These are phyloP conservation scores for Rhizoclosmatium globosum DNA, from an alignment of 192 early-diverging fungal genomes.

Conservation along the genomic window DNA sequence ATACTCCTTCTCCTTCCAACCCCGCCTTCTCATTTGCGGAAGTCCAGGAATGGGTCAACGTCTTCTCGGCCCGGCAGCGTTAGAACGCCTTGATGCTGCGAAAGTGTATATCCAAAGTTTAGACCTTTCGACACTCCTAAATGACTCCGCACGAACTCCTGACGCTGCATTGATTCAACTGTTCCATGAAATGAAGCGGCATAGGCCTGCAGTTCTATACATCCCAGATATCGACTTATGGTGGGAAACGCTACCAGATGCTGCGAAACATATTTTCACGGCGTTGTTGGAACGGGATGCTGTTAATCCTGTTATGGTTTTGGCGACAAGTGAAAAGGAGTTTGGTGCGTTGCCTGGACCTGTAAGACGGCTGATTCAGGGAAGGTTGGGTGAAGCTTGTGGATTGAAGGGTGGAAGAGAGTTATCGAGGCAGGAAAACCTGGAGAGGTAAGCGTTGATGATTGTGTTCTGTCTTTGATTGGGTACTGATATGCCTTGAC, in stretches of 20 bases:
- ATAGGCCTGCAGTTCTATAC: constrained; percentile 65
- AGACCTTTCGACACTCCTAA: constrained; percentile 57
- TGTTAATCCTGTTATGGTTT: constrained; percentile 61
- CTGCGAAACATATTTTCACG: constrained; percentile 53
- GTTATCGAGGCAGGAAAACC: constrained; percentile 19
- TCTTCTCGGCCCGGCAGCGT: constrained; percentile 59
- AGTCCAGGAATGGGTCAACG: constrained; percentile 67
- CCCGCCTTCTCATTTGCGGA: constrained; percentile 70
- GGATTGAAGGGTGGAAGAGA: constrained; percentile 39
- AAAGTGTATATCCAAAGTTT: constrained; percentile 64
- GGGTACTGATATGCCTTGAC: not conserved
- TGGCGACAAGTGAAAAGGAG: constrained; percentile 61
- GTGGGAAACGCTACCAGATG: constrained; percentile 57
- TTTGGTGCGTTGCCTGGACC: constrained; percentile 46
- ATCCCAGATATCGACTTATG: constrained; percentile 63
- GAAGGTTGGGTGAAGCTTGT: not conserved
- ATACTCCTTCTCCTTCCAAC: constrained; percentile 54
- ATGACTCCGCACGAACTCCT: constrained; percentile 40
- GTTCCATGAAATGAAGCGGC: constrained; percentile 68
- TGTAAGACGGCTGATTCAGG: constrained; percentile 21
- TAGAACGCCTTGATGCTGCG: constrained; percentile 62
- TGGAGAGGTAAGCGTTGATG: constrained; percentile 1
- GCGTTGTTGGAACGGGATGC: constrained; percentile 57
- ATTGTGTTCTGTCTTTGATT: not conserved
- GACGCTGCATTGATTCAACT: constrained; percentile 62